Evolutionary conservation across 1,139 yeast species (phyloP), one percentile per base, ranked within the genome.

Genomic region (Pichia sp.): DNA sequence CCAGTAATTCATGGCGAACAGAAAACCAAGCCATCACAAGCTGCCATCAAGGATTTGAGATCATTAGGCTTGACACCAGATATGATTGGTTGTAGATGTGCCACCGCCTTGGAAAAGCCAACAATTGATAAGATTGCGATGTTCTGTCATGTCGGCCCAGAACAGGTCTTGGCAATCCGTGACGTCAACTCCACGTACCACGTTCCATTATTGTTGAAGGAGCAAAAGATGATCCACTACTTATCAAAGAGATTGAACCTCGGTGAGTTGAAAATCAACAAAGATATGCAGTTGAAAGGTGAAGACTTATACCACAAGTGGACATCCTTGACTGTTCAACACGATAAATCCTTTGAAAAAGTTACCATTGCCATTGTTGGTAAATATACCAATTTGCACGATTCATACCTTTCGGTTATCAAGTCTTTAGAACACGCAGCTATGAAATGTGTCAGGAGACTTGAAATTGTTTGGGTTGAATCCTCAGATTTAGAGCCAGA

Each of bases 1-100:
- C 98, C 98, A 44, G 98, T 93, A 52, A 93, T 93, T 67, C 96
- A 91, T 63, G 99, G 98, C 58, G 99, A 93, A 76, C 97, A 92
- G 75, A 93, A 93, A 79, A 93, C 99, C 51, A 93, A 93, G 75
- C 99, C 99, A 56, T 93, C 99, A 10, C 99, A 93, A 76, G 99
- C 98, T 59, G 99, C 99, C 48, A 88, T 95, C 68, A 90, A 91
- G 72, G 99, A 93, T 71, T 81, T 93, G 73, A 85, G 99, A 75
- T 87, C 96, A 54, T 78, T 93, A 62, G 99, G 99, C 64, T 80
- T 95, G 70, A 82, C 87, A 47, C 98, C 99, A 16, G 98, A 95
- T 72, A 87, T 93, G 83, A 90, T 93, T 75, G 99, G 98, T 57
- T 93, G 98, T 77, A 85, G 99, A 77, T 93, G 99, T 77, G 81